Evolutionary conservation across 805 yeast species (phyloP).

Genomic region (Candida koratica): DNA sequence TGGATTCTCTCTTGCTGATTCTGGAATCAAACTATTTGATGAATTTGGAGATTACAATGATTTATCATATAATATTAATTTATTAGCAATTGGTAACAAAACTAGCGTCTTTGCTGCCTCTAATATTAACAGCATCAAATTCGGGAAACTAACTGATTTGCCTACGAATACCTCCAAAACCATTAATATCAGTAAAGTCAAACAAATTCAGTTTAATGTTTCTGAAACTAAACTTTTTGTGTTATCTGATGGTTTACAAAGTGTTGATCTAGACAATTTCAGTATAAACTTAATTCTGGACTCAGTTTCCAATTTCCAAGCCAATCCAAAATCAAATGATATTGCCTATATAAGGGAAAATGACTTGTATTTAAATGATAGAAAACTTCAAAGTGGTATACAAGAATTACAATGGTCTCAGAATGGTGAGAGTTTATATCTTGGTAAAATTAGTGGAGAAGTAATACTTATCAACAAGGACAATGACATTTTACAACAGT

Average conservation of each 20-base stretch:
- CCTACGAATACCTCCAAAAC: slow-evolving; percentile 13
- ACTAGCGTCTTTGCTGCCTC: slow-evolving; percentile 30
- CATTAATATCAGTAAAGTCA: slow-evolving; percentile 6
- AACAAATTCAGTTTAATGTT: slow-evolving; percentile 25
- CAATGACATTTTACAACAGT: slow-evolving; percentile 3
- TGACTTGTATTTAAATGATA: slow-evolving; percentile 15
- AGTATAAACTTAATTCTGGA: not conserved
- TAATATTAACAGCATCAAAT: slow-evolving; percentile 21
- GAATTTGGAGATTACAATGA: slow-evolving; percentile 22
- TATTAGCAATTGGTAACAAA: slow-evolving; percentile 28
- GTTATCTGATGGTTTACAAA: not conserved
- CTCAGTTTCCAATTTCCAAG: not conserved
- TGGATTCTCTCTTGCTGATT: slow-evolving; percentile 31
- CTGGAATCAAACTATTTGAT: slow-evolving; percentile 25
- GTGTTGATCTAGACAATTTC: not conserved
- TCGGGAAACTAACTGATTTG: slow-evolving; percentile 25
- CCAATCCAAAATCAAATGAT: slow-evolving; percentile 2
- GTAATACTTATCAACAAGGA: slow-evolving; percentile 1
- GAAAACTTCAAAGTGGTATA: slow-evolving; percentile 7
- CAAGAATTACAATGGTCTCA: slow-evolving; percentile 14
- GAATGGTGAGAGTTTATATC: slow-evolving; percentile 19
- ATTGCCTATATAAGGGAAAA: slow-evolving; percentile 13
- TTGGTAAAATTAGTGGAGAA: slow-evolving; percentile 5
- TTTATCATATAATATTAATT: slow-evolving; percentile 17
- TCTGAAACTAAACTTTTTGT: slow-evolving; percentile 29